Evolutionary conservation across 371 early-diverging fungal species (phyloP).

Genomic region (Rhizomucor miehei): DNA sequence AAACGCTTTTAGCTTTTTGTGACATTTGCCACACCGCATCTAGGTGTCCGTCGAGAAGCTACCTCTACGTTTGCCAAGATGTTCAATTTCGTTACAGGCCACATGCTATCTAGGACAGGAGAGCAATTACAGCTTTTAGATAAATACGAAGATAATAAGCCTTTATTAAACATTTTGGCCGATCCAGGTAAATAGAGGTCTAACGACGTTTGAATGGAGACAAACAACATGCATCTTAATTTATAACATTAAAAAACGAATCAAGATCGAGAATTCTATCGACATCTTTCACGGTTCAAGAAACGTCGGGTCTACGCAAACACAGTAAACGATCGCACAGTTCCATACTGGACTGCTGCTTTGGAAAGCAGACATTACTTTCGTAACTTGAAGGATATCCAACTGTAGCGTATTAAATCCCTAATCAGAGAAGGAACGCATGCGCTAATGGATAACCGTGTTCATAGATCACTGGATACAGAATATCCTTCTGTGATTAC

Average conservation of each 20-base stretch:
- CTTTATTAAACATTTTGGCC: conserved; percentile 58
- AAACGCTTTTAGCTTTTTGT: conserved; percentile 46
- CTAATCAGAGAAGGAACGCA: neutral
- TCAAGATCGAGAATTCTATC: conserved; percentile 47
- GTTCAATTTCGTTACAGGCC: conserved; percentile 51
- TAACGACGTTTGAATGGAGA: too few relatives aligned
- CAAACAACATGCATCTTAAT: too few relatives aligned
- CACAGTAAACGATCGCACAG: conserved; percentile 64
- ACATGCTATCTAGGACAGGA: conserved; percentile 54
- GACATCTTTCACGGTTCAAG: conserved; percentile 52
- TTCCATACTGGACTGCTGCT: conserved; percentile 68
- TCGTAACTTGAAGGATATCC: too few relatives aligned
- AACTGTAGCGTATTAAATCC: too few relatives aligned
- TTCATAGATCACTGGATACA: conserved; percentile 10
- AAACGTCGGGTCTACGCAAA: conserved; percentile 63
- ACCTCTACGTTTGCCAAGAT: conserved; percentile 26
- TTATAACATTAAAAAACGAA: too few relatives aligned
- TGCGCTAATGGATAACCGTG: neutral
- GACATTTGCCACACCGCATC: conserved; percentile 81
- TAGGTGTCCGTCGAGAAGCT: conserved; percentile 55
- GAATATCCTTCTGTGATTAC: conserved; percentile 13
- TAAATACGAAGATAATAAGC: conserved; percentile 27
- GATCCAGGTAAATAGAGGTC: conserved; percentile 53
- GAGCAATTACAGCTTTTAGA: conserved; percentile 59
- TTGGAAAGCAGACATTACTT: conserved; percentile 22